These are phyloP conservation scores for Mortierella hygrophila DNA, from an alignment of 192 early-diverging fungal genomes.

Conservation along the genomic window DNA sequence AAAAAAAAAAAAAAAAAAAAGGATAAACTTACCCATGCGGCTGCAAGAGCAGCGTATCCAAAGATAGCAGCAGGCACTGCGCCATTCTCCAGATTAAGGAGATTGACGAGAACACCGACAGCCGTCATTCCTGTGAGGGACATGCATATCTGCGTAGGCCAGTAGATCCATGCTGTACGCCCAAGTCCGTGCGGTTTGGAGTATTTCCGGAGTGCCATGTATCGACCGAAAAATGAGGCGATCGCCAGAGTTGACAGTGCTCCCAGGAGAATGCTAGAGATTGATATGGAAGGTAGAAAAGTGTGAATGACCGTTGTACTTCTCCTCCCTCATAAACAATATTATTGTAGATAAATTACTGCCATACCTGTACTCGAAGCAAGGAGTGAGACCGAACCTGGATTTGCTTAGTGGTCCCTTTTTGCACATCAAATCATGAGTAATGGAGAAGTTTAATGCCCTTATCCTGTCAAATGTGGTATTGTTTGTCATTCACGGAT, in stretches of 20 bases:
- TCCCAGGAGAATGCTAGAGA: constrained; percentile 26
- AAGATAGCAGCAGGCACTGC: background rate
- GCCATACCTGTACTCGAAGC: constrained; percentile 32
- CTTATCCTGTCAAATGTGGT: background rate
- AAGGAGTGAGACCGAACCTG: constrained; percentile 29
- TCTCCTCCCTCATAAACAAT: background rate
- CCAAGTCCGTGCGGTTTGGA: constrained; percentile 22
- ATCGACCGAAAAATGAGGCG: background rate
- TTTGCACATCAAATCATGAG: background rate
- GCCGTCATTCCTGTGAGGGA: background rate
- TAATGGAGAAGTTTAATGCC: background rate
- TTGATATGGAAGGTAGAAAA: background rate
- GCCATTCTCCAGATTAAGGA: background rate
- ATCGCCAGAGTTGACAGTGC: background rate
- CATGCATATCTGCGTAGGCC: constrained; percentile 33
- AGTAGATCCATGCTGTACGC: constrained; percentile 32
- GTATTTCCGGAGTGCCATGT: background rate
- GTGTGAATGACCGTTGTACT: background rate
- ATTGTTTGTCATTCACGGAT: background rate
- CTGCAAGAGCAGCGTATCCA: constrained; percentile 5
- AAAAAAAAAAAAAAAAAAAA: background rate
- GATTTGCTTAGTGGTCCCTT: constrained; percentile 15
- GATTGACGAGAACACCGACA: background rate
- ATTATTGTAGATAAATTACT: no score
- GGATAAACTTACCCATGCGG: constrained; percentile 3